Evolutionary conservation across 2,329 filamentous ascomycete genomes (phyloP), one percentile per base, ranked within the genome.

Genomic region (Colletotrichum australisinense): DNA sequence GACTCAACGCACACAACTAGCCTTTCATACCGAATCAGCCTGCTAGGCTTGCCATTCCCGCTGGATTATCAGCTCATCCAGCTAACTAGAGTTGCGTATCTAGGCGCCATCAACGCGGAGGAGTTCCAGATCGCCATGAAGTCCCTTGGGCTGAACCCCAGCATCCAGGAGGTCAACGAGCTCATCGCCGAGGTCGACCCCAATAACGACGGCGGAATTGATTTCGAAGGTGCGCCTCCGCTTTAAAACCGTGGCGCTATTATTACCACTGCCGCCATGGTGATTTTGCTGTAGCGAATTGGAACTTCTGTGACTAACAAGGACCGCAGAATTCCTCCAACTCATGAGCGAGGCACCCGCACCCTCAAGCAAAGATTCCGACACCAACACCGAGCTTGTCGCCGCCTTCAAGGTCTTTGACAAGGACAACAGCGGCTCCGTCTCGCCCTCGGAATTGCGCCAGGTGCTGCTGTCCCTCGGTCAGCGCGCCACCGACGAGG

Each of bases 91-190:
- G 42, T 16, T 63, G 19, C 46, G 46, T 14, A 24, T 38, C 35
- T 53, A 75, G 74, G 73, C 52, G 69, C 66, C 63, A 75, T 75
- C 66, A 69, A 74, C 66, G 72, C 74, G 53, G 63, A 66, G 62
- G 74, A 75, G 69, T 74, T 75, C 49, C 74, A 73, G 66, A 68
- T 73, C 63, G 74, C 74, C 65, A 75, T 75, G 74, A 73, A 75
- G 42, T 75, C 74, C n/a, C 69, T 75, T 22, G 74, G 74, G 38
- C 73, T 75, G 46, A 75, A 75, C 62, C 74, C 74, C 49, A 75
- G 65, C 53, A 67, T 75, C 32, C 38, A 69, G 35, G 74, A 75
- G 67, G 74, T 75, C 52, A 75, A 75, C 66, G 73, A 75, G 60
- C 73, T 75, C 62, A 75, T 75, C 58, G 63, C 32, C 57, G 74